These are phyloP conservation scores for Helminthosporium solani DNA, from an alignment of 2,329 filamentous ascomycete genomes.

Conservation along the genomic window DNA sequence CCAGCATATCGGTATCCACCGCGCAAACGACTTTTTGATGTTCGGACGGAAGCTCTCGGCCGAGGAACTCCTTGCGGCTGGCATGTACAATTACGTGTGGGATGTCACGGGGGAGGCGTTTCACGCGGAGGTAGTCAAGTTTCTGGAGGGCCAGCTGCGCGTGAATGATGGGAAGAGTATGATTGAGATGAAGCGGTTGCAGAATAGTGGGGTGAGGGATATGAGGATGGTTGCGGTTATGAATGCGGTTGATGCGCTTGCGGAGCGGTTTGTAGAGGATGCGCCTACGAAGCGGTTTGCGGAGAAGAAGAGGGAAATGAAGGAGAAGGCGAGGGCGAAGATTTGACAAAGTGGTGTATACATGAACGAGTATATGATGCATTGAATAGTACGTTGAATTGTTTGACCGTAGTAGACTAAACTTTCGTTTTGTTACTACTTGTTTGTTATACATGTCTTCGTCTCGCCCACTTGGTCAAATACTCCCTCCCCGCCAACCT, in stretches of 20 bases:
- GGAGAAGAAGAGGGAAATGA: conserved; percentile 42
- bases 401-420: no score
- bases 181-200: conserved; percentile 54
- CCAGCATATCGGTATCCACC: conserved; percentile 52
- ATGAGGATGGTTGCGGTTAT: conserved; percentile 49
- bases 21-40: conserved; percentile 55
- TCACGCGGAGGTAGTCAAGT: conserved; percentile 44
- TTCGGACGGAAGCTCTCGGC: conserved; percentile 50
- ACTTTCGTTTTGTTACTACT: neutral
- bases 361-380: neutral
- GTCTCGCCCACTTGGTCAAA: conserved; percentile 38
- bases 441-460: conserved; percentile 37
- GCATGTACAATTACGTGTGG: conserved; percentile 52
- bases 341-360: conserved; percentile 14
- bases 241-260: conserved; percentile 51
- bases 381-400: no score
- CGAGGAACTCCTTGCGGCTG: conserved; percentile 47
- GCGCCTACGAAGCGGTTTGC: conserved; percentile 49
- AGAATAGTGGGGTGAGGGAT: conserved; percentile 49
- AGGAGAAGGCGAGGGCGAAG: conserved; percentile 33
- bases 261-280: conserved; percentile 52
- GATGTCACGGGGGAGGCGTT: conserved; percentile 44
- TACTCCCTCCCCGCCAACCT: conserved; percentile 47
- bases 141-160: conserved; percentile 47
- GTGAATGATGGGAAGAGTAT: conserved; percentile 55